Conservation (phyloP, 1,284 basidiomycete genomes). For the Ustilago esculenta region DNA sequence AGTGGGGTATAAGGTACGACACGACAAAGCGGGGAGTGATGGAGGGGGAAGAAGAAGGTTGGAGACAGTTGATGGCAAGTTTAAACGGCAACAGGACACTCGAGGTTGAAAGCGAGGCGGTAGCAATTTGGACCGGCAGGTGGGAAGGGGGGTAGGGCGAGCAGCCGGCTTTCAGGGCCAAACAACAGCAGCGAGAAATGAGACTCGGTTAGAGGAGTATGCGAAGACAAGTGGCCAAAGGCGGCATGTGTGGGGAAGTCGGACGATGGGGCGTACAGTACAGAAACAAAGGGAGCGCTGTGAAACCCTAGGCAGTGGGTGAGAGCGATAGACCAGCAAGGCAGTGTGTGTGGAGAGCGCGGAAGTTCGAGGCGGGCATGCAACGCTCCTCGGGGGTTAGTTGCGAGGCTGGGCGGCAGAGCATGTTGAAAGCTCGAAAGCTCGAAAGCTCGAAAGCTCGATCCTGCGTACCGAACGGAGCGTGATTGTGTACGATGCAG, state of each 20-base stretch:
- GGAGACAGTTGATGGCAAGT: not conserved
- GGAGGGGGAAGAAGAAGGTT: not conserved
- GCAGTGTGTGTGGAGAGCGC: not conserved
- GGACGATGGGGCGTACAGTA: too few relatives aligned
- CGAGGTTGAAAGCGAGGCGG: constrained; percentile 2
- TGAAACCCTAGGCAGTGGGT: not conserved
- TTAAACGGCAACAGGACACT: constrained; percentile 9
- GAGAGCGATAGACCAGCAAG: too few relatives aligned
- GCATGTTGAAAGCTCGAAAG: constrained; percentile 10
- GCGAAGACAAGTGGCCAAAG: constrained; percentile 3
- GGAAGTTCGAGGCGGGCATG: not conserved
- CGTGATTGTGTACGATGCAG: constrained; percentile 14
- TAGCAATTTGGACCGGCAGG: not conserved
- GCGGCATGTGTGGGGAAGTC: not conserved
- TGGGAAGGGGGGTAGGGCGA: not conserved
- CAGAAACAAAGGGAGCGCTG: too few relatives aligned
- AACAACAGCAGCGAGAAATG: not conserved
- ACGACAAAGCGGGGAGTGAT: not conserved
- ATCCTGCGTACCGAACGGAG: too few relatives aligned
- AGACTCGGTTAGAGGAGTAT: not conserved
- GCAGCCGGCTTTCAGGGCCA: not conserved
- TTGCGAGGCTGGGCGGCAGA: too few relatives aligned
- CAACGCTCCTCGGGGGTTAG: too few relatives aligned
- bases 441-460: constrained; percentile 4
- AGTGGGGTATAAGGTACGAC: not conserved